These are phyloP conservation scores for Fusarium sarcochroum DNA, from an alignment of 2,329 filamentous ascomycete species.

Conservation along the genomic window DNA sequence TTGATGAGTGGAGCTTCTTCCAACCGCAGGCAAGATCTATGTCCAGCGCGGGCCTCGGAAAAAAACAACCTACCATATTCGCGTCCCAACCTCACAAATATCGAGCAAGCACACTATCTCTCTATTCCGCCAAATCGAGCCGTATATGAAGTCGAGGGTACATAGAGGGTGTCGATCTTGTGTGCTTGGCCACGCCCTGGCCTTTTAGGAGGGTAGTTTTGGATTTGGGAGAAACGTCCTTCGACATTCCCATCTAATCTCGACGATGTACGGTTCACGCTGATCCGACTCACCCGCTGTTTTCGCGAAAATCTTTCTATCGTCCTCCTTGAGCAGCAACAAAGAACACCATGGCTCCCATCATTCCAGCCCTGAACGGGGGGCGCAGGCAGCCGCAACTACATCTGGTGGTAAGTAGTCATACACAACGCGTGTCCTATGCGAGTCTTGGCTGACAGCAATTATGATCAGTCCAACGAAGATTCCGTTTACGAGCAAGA, in stretches of 20 bases:
- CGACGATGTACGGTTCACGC: constrained; percentile 44
- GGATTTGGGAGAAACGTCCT: constrained; percentile 4
- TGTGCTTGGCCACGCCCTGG: constrained; percentile 11
- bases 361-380: constrained; percentile 49
- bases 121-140: background rate
- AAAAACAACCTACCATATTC: constrained; percentile 40
- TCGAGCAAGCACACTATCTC: background rate
- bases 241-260: constrained; percentile 19
- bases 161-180: background rate
- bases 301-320: constrained; percentile 8
- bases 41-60: constrained; percentile 30
- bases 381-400: constrained; percentile 62
- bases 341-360: constrained; percentile 43
- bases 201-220: background rate
- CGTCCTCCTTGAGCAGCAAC: background rate
- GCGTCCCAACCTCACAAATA: constrained; percentile 27
- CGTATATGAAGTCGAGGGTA: constrained; percentile 1
- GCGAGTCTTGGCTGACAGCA: constrained; percentile 47
- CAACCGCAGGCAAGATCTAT: constrained; percentile 6
- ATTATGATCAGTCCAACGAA: constrained; percentile 75
- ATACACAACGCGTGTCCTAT: constrained; percentile 1
- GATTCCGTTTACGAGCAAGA: constrained; percentile 98
- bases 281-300: constrained; percentile 34
- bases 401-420: constrained; percentile 62
- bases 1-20: constrained; percentile 8